phyloP scores from a whole-genome alignment of 1,139 yeast species.

The Lodderomyces parapsilosis region DNA sequence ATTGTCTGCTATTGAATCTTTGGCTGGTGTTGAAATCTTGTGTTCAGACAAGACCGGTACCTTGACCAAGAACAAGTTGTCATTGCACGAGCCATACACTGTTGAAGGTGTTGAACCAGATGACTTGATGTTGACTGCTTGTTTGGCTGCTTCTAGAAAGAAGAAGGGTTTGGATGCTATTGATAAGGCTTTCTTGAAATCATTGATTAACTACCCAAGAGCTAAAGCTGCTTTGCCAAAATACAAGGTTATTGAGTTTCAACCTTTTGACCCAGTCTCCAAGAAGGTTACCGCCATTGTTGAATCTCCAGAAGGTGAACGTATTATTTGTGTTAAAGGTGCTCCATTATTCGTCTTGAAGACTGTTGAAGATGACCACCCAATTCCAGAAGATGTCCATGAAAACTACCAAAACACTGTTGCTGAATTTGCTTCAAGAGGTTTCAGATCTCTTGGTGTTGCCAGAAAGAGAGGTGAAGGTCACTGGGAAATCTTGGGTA shows the following conservation, averaged over 20 bases:
- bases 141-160: conserved; percentile 98
- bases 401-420: conserved; percentile 96
- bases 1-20: conserved; percentile 95
- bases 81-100: conserved; percentile 97
- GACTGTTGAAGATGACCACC: conserved; percentile 96
- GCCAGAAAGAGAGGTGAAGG: conserved; percentile 99
- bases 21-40: conserved; percentile 98
- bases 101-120: conserved; percentile 99
- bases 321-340: conserved; percentile 96
- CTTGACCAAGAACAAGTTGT: conserved; percentile 94
- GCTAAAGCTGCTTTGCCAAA: conserved; percentile 94
- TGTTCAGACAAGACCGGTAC: conserved; percentile 99
- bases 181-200: conserved; percentile 95
- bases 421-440: conserved; percentile 96
- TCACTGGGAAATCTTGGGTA: conserved; percentile 97
- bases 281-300: conserved; percentile 94
- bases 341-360: conserved; percentile 93
- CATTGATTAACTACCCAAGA: conserved; percentile 83
- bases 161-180: conserved; percentile 98
- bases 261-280: conserved; percentile 97
- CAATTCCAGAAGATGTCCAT: conserved; percentile 92
- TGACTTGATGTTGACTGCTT: conserved; percentile 96
- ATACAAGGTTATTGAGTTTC: conserved; percentile 94
- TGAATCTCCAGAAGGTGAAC: conserved; percentile 95
- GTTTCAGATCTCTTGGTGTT: conserved; percentile 98